Evolutionary conservation across 1,139 yeast genomes (phyloP).

Genomic region (Suhomyces panamericanus): DNA sequence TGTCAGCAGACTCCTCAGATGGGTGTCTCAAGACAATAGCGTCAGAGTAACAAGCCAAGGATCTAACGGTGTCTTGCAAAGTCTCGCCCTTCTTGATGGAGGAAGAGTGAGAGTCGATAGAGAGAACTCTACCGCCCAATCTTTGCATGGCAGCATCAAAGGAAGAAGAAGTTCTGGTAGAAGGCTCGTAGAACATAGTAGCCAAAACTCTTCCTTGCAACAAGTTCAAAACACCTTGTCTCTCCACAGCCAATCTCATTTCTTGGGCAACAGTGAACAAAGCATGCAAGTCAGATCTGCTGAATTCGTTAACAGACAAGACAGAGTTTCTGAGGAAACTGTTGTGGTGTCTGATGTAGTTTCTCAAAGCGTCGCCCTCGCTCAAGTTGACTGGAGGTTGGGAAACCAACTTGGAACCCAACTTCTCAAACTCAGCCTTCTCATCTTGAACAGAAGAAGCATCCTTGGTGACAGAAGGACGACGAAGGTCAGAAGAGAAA

Average conservation of each 20-base stretch:
- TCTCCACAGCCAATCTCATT: slow-evolving; percentile 94
- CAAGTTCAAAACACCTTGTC: slow-evolving; percentile 90
- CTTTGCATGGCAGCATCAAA: slow-evolving; percentile 99
- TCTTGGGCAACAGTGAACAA: slow-evolving; percentile 97
- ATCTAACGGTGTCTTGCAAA: slow-evolving; percentile 92
- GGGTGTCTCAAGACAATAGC: slow-evolving; percentile 98
- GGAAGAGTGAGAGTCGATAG: slow-evolving; percentile 80
- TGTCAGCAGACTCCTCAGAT: slow-evolving; percentile 83
- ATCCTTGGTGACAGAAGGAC: slow-evolving; percentile 44
- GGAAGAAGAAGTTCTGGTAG: slow-evolving; percentile 94
- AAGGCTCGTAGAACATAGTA: slow-evolving; percentile 97
- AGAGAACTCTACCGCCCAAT: slow-evolving; percentile 95
- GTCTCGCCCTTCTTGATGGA: slow-evolving; percentile 98
- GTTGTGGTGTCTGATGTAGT: slow-evolving; percentile 76
- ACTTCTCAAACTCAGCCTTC: slow-evolving; percentile 51
- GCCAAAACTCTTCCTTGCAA: slow-evolving; percentile 89
- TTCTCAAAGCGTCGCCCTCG: slow-evolving; percentile 75
- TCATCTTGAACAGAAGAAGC: slow-evolving; percentile 23
- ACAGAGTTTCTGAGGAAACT: slow-evolving; percentile 88
- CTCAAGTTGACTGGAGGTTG: slow-evolving; percentile 69
- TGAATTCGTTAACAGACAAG: slow-evolving; percentile 82
- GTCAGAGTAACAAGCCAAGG: slow-evolving; percentile 93
- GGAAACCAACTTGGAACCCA: slow-evolving; percentile 72
- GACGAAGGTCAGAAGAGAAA: slow-evolving; percentile 42
- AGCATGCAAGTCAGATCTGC: slow-evolving; percentile 85